phyloP scores from a whole-genome alignment of 345 rosid species.

The Sonneratia caseolaris region DNA sequence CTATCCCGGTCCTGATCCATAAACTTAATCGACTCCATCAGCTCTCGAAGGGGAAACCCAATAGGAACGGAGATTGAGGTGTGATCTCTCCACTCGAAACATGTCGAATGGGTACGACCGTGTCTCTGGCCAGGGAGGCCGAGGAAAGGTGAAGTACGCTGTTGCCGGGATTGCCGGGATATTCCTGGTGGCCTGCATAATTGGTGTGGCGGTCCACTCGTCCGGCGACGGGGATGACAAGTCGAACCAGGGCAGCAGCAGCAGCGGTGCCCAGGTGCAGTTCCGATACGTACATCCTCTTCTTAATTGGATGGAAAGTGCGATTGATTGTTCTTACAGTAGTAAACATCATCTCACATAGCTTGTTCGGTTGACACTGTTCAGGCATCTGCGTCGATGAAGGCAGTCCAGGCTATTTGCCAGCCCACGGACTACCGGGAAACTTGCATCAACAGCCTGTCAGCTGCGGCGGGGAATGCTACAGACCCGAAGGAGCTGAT shows the following conservation, averaged over 20 bases:
- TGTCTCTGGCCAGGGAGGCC: background rate
- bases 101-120: slow-evolving; percentile 8
- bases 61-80: background rate
- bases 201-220: slow-evolving; percentile 36
- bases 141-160: slow-evolving; percentile 31
- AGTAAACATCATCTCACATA: background rate
- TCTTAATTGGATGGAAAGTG: no score
- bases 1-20: background rate
- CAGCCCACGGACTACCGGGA: slow-evolving; percentile 46
- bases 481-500: slow-evolving; percentile 53
- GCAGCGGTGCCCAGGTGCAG: background rate
- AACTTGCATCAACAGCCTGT: slow-evolving; percentile 40
- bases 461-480: slow-evolving; percentile 27
- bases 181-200: slow-evolving; percentile 56
- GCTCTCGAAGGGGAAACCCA: background rate
- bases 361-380: background rate
- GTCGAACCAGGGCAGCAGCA: background rate
- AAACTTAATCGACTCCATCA: background rate
- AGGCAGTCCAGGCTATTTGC: slow-evolving; percentile 50
- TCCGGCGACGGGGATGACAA: slow-evolving; percentile 1
- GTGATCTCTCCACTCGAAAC: background rate
- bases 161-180: slow-evolving; percentile 37
- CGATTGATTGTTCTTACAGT: no score
- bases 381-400: slow-evolving; percentile 19
- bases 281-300: no score